phyloP scores from a whole-genome alignment of 345 rosid species.

The Cardamine chenopodiifolia region DNA sequence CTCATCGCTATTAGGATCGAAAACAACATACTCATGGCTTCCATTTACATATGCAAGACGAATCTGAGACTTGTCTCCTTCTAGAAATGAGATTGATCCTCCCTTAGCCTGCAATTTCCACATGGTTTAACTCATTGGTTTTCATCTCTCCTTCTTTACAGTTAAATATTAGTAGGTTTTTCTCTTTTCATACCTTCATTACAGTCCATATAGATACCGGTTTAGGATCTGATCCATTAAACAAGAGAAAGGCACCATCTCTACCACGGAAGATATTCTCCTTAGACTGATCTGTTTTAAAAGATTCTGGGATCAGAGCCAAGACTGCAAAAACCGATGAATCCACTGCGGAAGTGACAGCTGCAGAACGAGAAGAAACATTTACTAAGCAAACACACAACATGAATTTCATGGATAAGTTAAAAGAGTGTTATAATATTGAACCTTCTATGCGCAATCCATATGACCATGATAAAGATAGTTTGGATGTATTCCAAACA shows the following conservation, averaged over 20 bases:
- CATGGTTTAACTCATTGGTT: slow-evolving; percentile 11
- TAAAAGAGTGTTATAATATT: not conserved
- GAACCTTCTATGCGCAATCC: slow-evolving; percentile 84
- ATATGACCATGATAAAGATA: slow-evolving; percentile 78
- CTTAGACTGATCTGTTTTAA: slow-evolving; percentile 38
- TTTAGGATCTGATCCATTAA: slow-evolving; percentile 62
- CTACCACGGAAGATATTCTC: slow-evolving; percentile 51
- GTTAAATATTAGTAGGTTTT: not conserved
- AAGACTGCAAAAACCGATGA: slow-evolving; percentile 70
- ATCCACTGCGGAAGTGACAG: slow-evolving; percentile 60
- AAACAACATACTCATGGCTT: slow-evolving; percentile 81
- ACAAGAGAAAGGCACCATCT: slow-evolving; percentile 78
- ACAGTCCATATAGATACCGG: slow-evolving; percentile 83
- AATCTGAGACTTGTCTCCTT: slow-evolving; percentile 49
- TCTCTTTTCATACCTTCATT: slow-evolving; percentile 55
- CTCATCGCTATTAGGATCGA: slow-evolving; percentile 67
- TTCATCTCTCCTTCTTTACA: not conserved
- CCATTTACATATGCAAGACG: slow-evolving; percentile 73
- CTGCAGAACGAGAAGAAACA: slow-evolving; percentile 47
- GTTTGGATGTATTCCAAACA: slow-evolving; percentile 77
- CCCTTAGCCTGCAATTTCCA: slow-evolving; percentile 67
- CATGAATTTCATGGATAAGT: not conserved
- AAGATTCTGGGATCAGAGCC: slow-evolving; percentile 59
- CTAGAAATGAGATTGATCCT: slow-evolving; percentile 67
- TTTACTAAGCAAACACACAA: slow-evolving; percentile 12